Conservation (phyloP, 164 flowering plant species). For the Cinnamomum micranthum region DNA sequence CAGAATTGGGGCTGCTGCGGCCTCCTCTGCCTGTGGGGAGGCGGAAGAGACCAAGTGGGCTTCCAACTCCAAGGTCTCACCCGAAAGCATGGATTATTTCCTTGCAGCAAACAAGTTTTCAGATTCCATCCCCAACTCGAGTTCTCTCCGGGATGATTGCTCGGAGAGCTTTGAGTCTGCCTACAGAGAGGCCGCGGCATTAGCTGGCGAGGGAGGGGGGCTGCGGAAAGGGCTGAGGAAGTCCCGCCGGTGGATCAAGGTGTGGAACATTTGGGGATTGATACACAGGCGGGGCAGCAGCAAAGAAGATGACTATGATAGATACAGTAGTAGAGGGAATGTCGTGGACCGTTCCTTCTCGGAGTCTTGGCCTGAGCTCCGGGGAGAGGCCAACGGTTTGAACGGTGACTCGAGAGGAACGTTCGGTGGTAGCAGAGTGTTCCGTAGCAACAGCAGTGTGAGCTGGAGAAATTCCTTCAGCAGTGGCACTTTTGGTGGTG, state of each 20-base stretch:
- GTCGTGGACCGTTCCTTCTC: conserved; percentile 85
- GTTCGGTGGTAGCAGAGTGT: conserved; percentile 33
- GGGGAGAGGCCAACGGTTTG: conserved; percentile 43
- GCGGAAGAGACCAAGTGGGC: conserved; percentile 54
- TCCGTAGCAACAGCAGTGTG: conserved; percentile 75
- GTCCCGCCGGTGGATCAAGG: conserved; percentile 70
- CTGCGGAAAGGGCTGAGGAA: conserved; percentile 54
- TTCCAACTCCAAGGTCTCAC: conserved; percentile 55
- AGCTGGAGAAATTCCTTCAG: conserved; percentile 57
- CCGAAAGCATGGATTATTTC: conserved; percentile 32
- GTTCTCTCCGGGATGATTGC: conserved; percentile 68
- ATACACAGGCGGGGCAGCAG: conserved; percentile 50
- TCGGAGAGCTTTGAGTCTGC: conserved; percentile 60
- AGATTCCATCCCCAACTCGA: conserved; percentile 53
- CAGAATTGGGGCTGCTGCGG: conserved; percentile 21
- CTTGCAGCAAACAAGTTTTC: conserved; percentile 25
- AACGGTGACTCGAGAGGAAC: conserved; percentile 27
- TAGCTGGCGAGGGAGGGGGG: conserved; percentile 30
- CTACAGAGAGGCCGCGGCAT: conserved; percentile 39
- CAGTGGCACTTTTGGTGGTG: conserved; percentile 25
- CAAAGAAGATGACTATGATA: conserved; percentile 53
- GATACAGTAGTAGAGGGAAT: conserved; percentile 42
- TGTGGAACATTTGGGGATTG: conserved; percentile 84
- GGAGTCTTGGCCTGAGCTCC: conserved; percentile 80
- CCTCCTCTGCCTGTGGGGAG: conserved; percentile 66